A percentile compares a stretch with the other conserved stretches of the same genome.
These are phyloP conservation scores for Psilocybe tampanensis DNA, from an alignment of 768 basidiomycete species.

Conservation along the genomic window DNA sequence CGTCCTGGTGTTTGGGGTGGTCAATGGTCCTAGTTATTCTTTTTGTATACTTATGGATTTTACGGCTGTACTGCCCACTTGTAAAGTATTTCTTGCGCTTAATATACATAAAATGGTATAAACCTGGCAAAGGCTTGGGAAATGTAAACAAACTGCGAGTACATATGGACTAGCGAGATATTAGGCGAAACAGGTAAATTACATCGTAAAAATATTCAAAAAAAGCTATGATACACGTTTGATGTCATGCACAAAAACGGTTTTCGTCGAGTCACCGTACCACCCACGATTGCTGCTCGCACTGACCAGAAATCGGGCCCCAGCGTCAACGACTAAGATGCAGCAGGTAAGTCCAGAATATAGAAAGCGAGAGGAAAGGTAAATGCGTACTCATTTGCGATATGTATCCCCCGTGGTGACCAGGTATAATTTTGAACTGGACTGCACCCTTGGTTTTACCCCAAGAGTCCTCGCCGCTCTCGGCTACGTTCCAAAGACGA, in stretches of 20 bases:
- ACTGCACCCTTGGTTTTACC: constrained; percentile 68
- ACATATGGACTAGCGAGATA: no score
- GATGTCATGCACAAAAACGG: constrained; percentile 91
- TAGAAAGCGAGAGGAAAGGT: not conserved
- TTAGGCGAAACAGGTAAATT: no score
- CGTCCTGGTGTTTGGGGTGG: constrained; percentile 40
- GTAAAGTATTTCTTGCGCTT: constrained; percentile 2
- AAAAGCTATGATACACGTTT: constrained; percentile 41
- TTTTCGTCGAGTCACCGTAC: constrained; percentile 89
- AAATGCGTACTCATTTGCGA: constrained; percentile 84
- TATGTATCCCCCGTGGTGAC: constrained; percentile 93
- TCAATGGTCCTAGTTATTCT: constrained; percentile 3
- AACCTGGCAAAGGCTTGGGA: no score
- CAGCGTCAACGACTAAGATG: constrained; percentile 81
- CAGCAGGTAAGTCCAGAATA: constrained; percentile 14
- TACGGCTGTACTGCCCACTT: constrained; percentile 7
- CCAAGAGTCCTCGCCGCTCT: constrained; percentile 69
- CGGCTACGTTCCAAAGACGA: constrained; percentile 89
- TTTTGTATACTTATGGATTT: constrained; percentile 11
- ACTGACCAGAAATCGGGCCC: constrained; percentile 82
- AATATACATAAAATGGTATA: not conserved
- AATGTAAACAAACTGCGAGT: no score
- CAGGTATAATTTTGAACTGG: constrained; percentile 93
- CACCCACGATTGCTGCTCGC: constrained; percentile 94
- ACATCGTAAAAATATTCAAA: not conserved